Percentiles rank a stretch among this genome's conserved stretches.
phyloP scores from a whole-genome alignment of 306 rosid species.

The Corylus avellana region DNA sequence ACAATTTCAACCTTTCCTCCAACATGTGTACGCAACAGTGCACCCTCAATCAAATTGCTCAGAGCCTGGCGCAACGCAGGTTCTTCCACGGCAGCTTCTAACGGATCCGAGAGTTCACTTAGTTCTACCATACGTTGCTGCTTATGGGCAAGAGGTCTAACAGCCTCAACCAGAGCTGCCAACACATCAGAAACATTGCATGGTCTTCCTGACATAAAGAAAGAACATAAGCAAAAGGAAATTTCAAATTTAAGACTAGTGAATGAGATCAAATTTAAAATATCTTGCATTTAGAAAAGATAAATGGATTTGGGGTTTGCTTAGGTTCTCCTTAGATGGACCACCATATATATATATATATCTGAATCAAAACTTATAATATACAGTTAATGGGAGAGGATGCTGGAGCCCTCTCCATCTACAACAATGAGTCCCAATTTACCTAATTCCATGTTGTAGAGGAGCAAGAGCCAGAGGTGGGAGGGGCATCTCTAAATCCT shows the following conservation, averaged over 20 bases:
- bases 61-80: conserved; percentile 95
- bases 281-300: conserved; percentile 17
- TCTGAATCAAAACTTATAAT: conserved; percentile 10
- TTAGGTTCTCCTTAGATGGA: conserved; percentile 11
- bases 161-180: conserved; percentile 82
- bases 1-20: conserved; percentile 87
- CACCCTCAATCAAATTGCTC: conserved; percentile 89
- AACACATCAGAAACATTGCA: conserved; percentile 84
- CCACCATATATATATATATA: not conserved
- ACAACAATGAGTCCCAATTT: conserved; percentile 23
- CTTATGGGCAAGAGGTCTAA: conserved; percentile 67
- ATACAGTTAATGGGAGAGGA: not conserved
- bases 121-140: conserved; percentile 66
- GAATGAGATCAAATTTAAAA: conserved; percentile 5
- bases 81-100: conserved; percentile 79
- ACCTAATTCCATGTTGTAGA: conserved; percentile 77
- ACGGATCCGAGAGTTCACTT: conserved; percentile 56
- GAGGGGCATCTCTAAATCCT: conserved; percentile 84
- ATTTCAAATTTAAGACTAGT: conserved; percentile 22
- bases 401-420: not conserved
- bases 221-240: conserved; percentile 47
- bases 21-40: conserved; percentile 75
- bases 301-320: conserved; percentile 8
- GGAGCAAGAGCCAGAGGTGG: conserved; percentile 94
- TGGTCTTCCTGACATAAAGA: conserved; percentile 90